These are phyloP conservation scores for Plectosphaerella sp. DNA, from an alignment of 2,329 filamentous ascomycete genomes.

Conservation along the genomic window DNA sequence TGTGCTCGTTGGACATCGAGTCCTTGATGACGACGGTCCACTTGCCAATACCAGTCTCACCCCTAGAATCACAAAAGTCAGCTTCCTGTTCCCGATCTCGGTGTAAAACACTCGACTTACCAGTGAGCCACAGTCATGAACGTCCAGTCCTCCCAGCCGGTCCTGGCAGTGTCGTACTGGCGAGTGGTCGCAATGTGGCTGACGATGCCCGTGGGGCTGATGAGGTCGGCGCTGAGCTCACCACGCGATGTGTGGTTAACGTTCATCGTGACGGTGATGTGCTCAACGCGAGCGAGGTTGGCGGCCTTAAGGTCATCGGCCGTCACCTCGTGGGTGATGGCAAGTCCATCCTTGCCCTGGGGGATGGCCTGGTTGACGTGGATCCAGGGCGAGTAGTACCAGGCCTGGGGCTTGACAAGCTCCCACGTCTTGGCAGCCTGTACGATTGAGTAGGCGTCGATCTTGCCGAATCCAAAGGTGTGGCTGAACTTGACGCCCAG, in stretches of 20 bases:
- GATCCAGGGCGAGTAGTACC: slow-evolving; percentile 91
- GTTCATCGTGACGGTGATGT: slow-evolving; percentile 98
- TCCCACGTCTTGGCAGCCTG: slow-evolving; percentile 82
- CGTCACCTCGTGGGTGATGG: slow-evolving; percentile 78
- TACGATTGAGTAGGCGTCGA: slow-evolving; percentile 82
- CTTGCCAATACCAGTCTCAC: slow-evolving; percentile 78
- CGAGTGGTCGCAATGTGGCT: slow-evolving; percentile 81
- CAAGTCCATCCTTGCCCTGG: slow-evolving; percentile 75
- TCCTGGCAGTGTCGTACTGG: slow-evolving; percentile 57
- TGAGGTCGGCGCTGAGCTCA: slow-evolving; percentile 86
- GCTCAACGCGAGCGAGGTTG: slow-evolving; percentile 84
- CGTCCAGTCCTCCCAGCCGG: slow-evolving; percentile 91
- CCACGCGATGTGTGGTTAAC: slow-evolving; percentile 81
- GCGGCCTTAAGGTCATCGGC: slow-evolving; percentile 72
- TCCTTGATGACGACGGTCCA: slow-evolving; percentile 94
- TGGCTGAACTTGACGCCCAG: slow-evolving; percentile 89
- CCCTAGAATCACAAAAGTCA: slow-evolving; percentile 46
- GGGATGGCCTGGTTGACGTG: slow-evolving; percentile 84
- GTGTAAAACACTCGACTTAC: slow-evolving; percentile 44
- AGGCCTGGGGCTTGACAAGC: slow-evolving; percentile 89
- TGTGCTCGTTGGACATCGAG: slow-evolving; percentile 68
- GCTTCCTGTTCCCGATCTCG: neutral
- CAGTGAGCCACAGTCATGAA: slow-evolving; percentile 99
- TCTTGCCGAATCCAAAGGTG: slow-evolving; percentile 91
- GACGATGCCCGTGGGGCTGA: slow-evolving; percentile 75